Conservation (phyloP, 768 basidiomycete species). For the Rhodocollybia butyracea region DNA sequence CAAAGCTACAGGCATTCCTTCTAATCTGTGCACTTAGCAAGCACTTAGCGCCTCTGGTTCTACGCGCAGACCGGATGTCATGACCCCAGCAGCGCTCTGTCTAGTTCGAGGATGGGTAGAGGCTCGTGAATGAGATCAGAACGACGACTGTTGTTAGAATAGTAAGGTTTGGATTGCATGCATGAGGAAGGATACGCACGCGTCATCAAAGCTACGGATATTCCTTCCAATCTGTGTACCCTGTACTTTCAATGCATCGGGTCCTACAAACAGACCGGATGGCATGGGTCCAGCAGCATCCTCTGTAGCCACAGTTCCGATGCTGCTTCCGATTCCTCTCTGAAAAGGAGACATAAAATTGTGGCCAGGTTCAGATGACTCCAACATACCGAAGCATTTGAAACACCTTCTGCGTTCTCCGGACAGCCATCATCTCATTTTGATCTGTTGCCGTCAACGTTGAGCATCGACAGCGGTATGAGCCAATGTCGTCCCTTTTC, state of each 20-base stretch:
- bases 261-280: conserved; percentile 28
- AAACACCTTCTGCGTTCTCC: conserved; percentile 88
- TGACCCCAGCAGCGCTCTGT: conserved; percentile 18
- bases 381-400: conserved; percentile 74
- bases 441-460: no score
- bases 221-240: conserved; percentile 54
- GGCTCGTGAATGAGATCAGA: conserved; percentile 75
- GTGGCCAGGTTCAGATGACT: not conserved
- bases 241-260: conserved; percentile 62
- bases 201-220: conserved; percentile 74
- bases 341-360: conserved; percentile 21
- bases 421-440: no score
- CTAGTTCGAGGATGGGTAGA: conserved; percentile 53
- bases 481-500: no score
- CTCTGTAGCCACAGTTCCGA: conserved; percentile 48
- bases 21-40: conserved; percentile 58
- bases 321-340: conserved; percentile 77
- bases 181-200: conserved; percentile 42
- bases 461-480: no score
- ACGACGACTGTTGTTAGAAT: conserved; percentile 48
- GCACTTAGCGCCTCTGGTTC: conserved; percentile 58
- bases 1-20: conserved; percentile 65
- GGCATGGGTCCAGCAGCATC: conserved; percentile 21
- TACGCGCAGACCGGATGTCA: conserved; percentile 23
- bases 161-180: not conserved